Evolutionary conservation across 768 basidiomycete species (phyloP), one percentile per base, ranked within the genome.

Genomic region (Auricularia auricula-judae): DNA sequence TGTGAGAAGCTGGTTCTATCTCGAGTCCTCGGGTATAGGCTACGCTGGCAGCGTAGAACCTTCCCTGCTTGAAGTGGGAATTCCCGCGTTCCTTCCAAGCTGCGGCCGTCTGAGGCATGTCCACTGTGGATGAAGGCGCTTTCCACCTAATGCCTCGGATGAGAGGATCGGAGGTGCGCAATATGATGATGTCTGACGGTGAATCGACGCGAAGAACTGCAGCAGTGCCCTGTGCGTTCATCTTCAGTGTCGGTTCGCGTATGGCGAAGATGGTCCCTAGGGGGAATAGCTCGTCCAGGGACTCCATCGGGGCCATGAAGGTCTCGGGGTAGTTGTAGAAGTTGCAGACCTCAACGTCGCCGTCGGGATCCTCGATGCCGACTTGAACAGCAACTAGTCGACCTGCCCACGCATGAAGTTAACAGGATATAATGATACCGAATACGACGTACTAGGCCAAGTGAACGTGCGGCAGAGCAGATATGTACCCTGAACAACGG

Each of bases 211-310:
- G 71, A 33, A 77, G 43, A 21, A 72, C 63, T 1, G 60, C 56
- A 14, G 47, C 29, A 23, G 3, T 10, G 16, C 66, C 69, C 8
- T 54, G 4, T 10, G 65, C 54, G 4, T 69, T 58, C 10, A 65
- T 59, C 61, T 73, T 73, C 63, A 69, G 66, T 0, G 65, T 66
- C 0, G 76, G 76, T 64, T 77, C 76, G 34, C 73, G 72, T 39
- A 77, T 68, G 33, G 70, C 70, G 21, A 76, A 36, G 21, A 71
- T 58, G 3, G 67, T 67, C 1, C 75, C 75, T 36, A 72, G 54
- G 1, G 73, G 68, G 63, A 75, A 72, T 5, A 75, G 39, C 1
- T 66, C 66, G 33, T 76, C 72, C 59, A 76, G 61, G 5, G 68
- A 63, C 16, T 63, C 39, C 1, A 39, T 3, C 2, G 63, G 64